Base-by-base conservation (phyloP, 495 filamentous ascomycete genomes). In the Penicillium nucicola region DNA sequence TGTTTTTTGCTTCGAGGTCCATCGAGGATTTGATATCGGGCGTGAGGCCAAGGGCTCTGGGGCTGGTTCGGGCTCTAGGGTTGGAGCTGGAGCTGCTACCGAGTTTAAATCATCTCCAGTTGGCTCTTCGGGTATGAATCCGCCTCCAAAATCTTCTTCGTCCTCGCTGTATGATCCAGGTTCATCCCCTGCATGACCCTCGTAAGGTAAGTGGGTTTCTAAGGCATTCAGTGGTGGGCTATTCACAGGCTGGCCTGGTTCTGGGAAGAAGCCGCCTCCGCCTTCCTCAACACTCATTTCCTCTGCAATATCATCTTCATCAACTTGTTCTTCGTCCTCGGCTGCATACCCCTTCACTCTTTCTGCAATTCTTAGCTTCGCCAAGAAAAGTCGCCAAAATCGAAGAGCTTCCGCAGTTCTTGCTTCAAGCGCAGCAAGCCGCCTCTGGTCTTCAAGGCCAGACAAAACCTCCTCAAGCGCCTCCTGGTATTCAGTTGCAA, bases 331-430 rank as follows among this genome's bases (percentile, higher is more conserved):
- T 39, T 80, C 77, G 5, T 76, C 82, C 47, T 83, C 80, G 43
- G 73, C 65, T 2, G 72, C 78, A 63, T 88, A 88, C 5, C 65
- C 73, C 46, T 79, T 81, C 7, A 97, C 81, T 48, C 90, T 80
- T 68, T 95, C 81, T 42, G 83, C 76, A 47, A 98, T 90, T 46
- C 89, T 77, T 57, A 97, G 65, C 25, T 76, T 88, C 46, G 86
- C 75, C 61, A 95, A 67, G 20, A 95, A 86, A 18, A 82, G 68
- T 52, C 81, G 85, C 93, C 93, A 97, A 61, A 86, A 63, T 49
- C 77, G 77, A 58, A 95, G 68, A 17, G 81, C 81, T 58, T 79
- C 76, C 5, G 68, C 65, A 23, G 71, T 75, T 60, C 77, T 79
- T 45, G 69, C 69, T 44, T 84, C 79, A 32, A 79, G 67, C 48